phyloP scores from a whole-genome alignment of 306 rosid genomes.

The Heteromeles arbutifolia region DNA sequence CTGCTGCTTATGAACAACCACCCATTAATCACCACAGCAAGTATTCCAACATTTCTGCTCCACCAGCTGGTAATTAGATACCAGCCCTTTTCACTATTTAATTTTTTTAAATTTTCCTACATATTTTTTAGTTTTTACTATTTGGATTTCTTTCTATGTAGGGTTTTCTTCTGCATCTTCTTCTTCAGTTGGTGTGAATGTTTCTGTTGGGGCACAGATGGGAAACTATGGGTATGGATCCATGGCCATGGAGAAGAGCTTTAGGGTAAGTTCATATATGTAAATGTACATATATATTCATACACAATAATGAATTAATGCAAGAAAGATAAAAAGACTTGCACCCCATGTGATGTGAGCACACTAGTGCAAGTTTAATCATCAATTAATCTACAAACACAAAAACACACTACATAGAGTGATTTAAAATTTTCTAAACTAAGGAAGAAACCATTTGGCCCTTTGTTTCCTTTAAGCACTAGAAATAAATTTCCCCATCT shows the following conservation, averaged over 20 bases:
- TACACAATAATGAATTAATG: neutral
- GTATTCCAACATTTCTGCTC: slow-evolving; percentile 34
- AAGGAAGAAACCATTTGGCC: slow-evolving; percentile 5
- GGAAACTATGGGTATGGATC: slow-evolving; percentile 72
- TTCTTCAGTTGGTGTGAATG: slow-evolving; percentile 46
- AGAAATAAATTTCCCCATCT: neutral
- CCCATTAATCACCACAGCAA: slow-evolving; percentile 25
- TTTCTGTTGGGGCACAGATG: slow-evolving; percentile 41
- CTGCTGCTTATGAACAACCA: neutral
- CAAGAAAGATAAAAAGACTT: slow-evolving; percentile 12
- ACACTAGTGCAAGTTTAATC: slow-evolving; percentile 4
- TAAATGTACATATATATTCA: neutral
- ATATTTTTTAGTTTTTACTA: neutral
- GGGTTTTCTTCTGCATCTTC: slow-evolving; percentile 54
- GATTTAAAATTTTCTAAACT: slow-evolving; percentile 24
- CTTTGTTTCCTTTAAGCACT: neutral
- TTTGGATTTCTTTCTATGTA: neutral
- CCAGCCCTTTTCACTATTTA: neutral
- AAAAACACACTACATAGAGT: neutral
- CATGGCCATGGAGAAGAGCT: slow-evolving; percentile 66
- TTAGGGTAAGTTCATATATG: slow-evolving; percentile 55
- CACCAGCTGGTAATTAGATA: slow-evolving; percentile 27
- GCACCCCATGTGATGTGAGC: slow-evolving; percentile 22
- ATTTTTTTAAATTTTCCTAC: neutral
- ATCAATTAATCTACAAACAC: neutral